Base-by-base conservation (phyloP, 2,329 filamentous ascomycete genomes). In the Ceratocystis albifundus region DNA sequence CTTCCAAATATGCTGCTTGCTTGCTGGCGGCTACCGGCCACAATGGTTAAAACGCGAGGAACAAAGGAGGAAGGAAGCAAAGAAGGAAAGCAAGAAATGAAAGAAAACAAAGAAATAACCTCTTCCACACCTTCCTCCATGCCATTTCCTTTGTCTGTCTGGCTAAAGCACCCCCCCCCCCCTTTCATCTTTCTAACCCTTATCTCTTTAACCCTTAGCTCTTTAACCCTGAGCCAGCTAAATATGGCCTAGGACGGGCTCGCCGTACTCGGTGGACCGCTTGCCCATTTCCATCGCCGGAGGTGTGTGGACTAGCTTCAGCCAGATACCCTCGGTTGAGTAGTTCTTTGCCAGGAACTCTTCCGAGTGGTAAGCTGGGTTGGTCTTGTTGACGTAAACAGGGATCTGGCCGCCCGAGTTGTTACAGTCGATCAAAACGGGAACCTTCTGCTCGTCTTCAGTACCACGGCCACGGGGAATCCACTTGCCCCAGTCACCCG, bases 401-500 rank as follows among this genome's bases (percentile, higher is more conserved):
- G 66, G 66, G 0, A 68, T 30, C 48, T 68, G 66, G n/a, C 66
- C 66, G 48, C 66, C 66, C 41, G 64, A 61, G 46, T 68, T 68
- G 25, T 66, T 59, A 30, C 66, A 68, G 41, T 68, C 66, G 15
- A 68, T 28, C 10, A 68, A 48, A 20, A 68, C 66, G 32, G 32
- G 63, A 28, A 36, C 20, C 48, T 45, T 50, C 17, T 32, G 44
- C 15, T 15, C 59, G 15, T 62, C 66, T 20, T 66, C 57, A 2
- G 12, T 46, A 28, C 41, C 46, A 48, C 22, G 25, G 10, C 22
- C 20, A 36, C 66, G 57, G n/a, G 66, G 66, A 53, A 20, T 32
- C 66, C 66, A 68, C 20, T 41, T 46, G 36, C 66, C 66, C 66
- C 66, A 68, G 53, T 59, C 50, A 3, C 66, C 66, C 32, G 59